These are phyloP conservation scores for Thielaviopsis cerberus DNA, from an alignment of 2,329 filamentous ascomycete species.

Conservation along the genomic window DNA sequence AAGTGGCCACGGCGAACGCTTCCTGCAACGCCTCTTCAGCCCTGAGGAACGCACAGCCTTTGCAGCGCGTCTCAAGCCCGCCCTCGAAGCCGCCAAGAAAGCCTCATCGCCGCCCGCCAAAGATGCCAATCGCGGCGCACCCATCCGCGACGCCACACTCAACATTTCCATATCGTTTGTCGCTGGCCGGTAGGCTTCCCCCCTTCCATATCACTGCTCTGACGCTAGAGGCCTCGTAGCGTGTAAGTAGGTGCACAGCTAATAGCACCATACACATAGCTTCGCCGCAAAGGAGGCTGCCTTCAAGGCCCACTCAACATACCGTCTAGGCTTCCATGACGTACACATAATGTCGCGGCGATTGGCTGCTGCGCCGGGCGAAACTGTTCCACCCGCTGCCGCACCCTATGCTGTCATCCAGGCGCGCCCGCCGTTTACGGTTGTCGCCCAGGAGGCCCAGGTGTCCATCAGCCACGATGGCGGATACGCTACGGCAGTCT, in stretches of 20 bases:
- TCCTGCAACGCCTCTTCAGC: constrained; percentile 30
- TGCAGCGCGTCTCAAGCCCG: constrained; percentile 4
- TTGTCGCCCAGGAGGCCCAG: constrained; percentile 33
- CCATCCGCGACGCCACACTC: neutral
- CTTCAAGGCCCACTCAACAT: constrained; percentile 50
- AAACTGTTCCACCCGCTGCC: neutral
- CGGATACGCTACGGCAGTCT: constrained; percentile 58
- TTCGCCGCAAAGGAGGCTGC: constrained; percentile 60
- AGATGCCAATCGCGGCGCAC: neutral
- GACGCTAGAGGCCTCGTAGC: no score
- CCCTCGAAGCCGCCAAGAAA: neutral
- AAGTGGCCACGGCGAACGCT: constrained; percentile 23
- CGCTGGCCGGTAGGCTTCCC: constrained; percentile 19
- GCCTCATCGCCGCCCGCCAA: neutral
- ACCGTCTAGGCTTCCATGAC: constrained; percentile 41
- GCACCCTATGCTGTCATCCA: constrained; percentile 3
- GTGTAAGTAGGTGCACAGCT: no score
- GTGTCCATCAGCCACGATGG: constrained; percentile 78
- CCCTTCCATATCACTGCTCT: neutral
- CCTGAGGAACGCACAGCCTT: constrained; percentile 20
- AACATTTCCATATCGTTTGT: constrained; percentile 18
- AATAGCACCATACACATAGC: constrained; percentile 17
- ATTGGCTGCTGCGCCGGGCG: neutral
- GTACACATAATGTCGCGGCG: constrained; percentile 25
- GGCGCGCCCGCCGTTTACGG: neutral